Base-by-base conservation (phyloP, 2,329 filamentous ascomycete genomes). In the Amphichorda felina region DNA sequence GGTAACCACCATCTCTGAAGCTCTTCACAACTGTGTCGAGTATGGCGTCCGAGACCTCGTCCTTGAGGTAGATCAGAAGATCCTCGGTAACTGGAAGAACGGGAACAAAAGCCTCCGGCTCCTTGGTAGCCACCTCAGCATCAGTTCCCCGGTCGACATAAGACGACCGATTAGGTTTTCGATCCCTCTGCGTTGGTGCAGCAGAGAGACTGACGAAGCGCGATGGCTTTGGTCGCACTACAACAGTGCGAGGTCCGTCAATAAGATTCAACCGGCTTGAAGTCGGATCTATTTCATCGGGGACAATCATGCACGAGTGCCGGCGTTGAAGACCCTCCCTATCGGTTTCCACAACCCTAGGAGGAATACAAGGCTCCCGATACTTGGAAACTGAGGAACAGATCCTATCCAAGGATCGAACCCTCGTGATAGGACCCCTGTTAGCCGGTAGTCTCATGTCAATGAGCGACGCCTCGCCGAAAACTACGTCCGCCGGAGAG, bases 21-120 rank as follows among this genome's bases (percentile, higher is more conserved):
- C 63, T 60, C 19, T 56, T 51, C 22, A 76, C 55, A 13, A 68
- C 59, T 1, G 57, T 57, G 16, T 67, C 62, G 2, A 77, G 50
- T 0, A 66, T 46, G 2, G 49, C 40, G 39, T 70, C 60, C 0
- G 50, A 47, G 1, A 53, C 49, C 2, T 63, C 61, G 8, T 64
- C 59, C 11, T 62, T 66, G 37, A 79, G 64, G 31, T 70, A 59
- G 17, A 80, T 57, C 3, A 77, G 60, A 2, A 77, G 47, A 40
- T 79, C 69, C 45, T 79, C 75, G 1, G 59, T 45, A 29, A 73
- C 51, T 0, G 68, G 64, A 16, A 79, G 55, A 1, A 74, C 59
- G 1, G 67, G 56, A 24, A 61, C 54, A 27, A 63, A 61, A 9
- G 16, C 11, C 13, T 46, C 39, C 8, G 50, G 37, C 7, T 40